phyloP scores from a whole-genome alignment of 2,329 filamentous ascomycete genomes.

The Clathrospora elynae region DNA sequence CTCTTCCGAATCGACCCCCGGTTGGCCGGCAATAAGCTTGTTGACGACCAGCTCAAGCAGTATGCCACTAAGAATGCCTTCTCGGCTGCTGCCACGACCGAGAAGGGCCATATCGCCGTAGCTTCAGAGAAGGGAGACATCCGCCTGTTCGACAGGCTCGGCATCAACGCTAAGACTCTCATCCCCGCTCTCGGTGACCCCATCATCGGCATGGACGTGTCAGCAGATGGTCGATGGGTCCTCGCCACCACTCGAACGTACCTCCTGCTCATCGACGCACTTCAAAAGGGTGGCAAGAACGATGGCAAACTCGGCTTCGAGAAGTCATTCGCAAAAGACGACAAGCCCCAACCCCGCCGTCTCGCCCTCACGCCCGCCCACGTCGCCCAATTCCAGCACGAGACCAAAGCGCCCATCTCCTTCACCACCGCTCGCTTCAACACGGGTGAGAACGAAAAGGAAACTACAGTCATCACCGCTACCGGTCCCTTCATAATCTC shows the following conservation, averaged over 20 bases:
- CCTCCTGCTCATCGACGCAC: constrained; percentile 86
- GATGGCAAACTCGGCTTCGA: constrained; percentile 98
- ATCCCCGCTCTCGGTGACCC: constrained; percentile 94
- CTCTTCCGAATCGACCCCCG: constrained; percentile 94
- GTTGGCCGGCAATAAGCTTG: constrained; percentile 86
- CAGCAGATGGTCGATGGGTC: constrained; percentile 93
- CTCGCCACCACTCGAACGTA: constrained; percentile 94
- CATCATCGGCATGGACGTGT: constrained; percentile 93
- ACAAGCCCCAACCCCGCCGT: constrained; percentile 90
- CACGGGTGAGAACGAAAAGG: constrained; percentile 75
- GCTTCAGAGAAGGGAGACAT: constrained; percentile 98
- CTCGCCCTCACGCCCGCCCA: constrained; percentile 88
- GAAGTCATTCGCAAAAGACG: constrained; percentile 86
- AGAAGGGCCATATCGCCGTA: constrained; percentile 95
- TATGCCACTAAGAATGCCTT: constrained; percentile 98
- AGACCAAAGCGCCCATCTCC: constrained; percentile 81
- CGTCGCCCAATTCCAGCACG: constrained; percentile 95
- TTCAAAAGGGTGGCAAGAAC: constrained; percentile 93
- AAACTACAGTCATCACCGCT: constrained; percentile 95
- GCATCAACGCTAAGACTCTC: constrained; percentile 96
- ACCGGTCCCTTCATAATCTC: constrained; percentile 97
- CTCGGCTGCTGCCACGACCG: constrained; percentile 89
- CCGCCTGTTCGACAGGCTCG: constrained; percentile 91
- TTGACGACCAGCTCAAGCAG: constrained; percentile 91
- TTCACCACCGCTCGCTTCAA: constrained; percentile 97